Percentiles rank a stretch among this genome's conserved stretches.
Conservation (phyloP, 148 eudicot species). For the Beta vulgaris region DNA sequence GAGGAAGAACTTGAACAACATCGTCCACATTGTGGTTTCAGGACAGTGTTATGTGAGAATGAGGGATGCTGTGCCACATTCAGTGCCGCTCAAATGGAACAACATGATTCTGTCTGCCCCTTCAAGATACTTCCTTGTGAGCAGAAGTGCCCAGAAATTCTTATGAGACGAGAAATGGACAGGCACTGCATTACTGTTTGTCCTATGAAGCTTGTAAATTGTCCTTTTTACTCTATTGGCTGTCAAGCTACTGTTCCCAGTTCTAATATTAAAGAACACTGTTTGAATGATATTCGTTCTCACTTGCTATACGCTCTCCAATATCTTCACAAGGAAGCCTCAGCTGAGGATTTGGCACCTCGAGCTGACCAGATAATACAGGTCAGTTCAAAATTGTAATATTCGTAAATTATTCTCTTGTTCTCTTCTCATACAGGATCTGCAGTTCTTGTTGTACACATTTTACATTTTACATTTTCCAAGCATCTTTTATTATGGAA, state of each 20-base stretch:
- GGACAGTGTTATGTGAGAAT: slow-evolving; percentile 60
- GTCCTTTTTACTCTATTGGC: slow-evolving; percentile 80
- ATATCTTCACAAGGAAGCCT: slow-evolving; percentile 57
- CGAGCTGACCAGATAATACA: slow-evolving; percentile 55
- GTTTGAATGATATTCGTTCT: slow-evolving; percentile 42
- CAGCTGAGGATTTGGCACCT: slow-evolving; percentile 44
- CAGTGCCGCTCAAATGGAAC: slow-evolving; percentile 59
- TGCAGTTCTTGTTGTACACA: neutral
- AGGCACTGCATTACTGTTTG: slow-evolving; percentile 90
- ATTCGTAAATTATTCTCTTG: neutral
- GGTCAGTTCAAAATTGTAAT: slow-evolving; percentile 38
- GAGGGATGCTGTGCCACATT: slow-evolving; percentile 76
- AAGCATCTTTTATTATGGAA: neutral
- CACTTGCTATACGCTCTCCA: slow-evolving; percentile 63
- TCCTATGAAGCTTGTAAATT: slow-evolving; percentile 84
- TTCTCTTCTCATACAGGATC: neutral
- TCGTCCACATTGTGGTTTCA: slow-evolving; percentile 54
- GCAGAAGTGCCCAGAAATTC: slow-evolving; percentile 64
- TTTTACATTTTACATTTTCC: neutral
- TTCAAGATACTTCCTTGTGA: slow-evolving; percentile 89
- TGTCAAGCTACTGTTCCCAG: slow-evolving; percentile 65
- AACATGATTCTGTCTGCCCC: slow-evolving; percentile 77
- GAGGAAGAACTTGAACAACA: slow-evolving; percentile 60
- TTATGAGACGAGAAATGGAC: slow-evolving; percentile 93
- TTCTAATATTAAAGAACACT: slow-evolving; percentile 58